These are phyloP conservation scores for Debaryomyces hansenii DNA, from an alignment of 805 yeast species.

Conservation along the genomic window DNA sequence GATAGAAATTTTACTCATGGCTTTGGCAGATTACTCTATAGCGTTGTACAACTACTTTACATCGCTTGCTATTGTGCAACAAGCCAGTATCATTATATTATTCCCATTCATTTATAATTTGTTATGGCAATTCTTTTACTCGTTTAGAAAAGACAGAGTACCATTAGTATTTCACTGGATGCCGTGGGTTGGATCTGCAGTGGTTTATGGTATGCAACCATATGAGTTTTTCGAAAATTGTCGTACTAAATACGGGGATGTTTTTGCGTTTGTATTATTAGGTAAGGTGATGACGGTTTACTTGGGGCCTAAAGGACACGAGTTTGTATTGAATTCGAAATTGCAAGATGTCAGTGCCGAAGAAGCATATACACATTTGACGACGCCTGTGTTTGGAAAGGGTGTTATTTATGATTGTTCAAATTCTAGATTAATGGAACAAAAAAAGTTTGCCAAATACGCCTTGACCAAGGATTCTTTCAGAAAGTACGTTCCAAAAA, in stretches of 20 bases:
- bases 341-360: constrained; percentile 91
- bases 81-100: constrained; percentile 33
- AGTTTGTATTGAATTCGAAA: constrained; percentile 89
- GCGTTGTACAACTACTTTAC: constrained; percentile 13
- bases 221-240: constrained; percentile 82
- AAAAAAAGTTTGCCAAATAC: constrained; percentile 91
- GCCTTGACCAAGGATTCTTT: constrained; percentile 87
- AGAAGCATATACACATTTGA: constrained; percentile 91
- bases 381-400: constrained; percentile 99
- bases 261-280: constrained; percentile 82
- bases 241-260: constrained; percentile 85
- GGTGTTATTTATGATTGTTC: constrained; percentile 98
- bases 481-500: constrained; percentile 81
- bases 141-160: constrained; percentile 76
- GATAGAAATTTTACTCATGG: not conserved
- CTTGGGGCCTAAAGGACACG: constrained; percentile 97
- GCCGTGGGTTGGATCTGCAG: constrained; percentile 95
- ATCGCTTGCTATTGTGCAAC: constrained; percentile 24
- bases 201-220: constrained; percentile 88
- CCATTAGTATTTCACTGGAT: constrained; percentile 91
- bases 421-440: constrained; percentile 92
- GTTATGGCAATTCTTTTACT: constrained; percentile 65
- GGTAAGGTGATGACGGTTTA: constrained; percentile 95
- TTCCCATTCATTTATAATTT: constrained; percentile 67
- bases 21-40: not conserved